Conservation (phyloP, 257 asterid species). For the Solanum pennellii region DNA sequence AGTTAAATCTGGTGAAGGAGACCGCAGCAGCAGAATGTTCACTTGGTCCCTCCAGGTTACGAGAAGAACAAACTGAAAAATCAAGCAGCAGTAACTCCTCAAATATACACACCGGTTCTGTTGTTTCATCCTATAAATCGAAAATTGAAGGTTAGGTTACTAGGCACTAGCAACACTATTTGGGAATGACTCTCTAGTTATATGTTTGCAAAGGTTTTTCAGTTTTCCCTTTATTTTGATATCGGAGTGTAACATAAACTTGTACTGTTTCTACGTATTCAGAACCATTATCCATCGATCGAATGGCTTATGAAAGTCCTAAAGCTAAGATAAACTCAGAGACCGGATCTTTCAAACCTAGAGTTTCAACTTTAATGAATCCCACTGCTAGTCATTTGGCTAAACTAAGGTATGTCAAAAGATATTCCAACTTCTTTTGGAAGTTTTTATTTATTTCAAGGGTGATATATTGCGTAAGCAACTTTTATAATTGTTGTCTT, state of each 20-base stretch:
- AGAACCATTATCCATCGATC: background rate
- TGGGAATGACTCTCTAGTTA: background rate
- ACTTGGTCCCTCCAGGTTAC: background rate
- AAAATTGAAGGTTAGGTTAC: conserved; percentile 1
- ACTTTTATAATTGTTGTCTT: background rate
- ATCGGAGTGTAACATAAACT: background rate
- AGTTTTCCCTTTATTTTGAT: background rate
- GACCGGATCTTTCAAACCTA: background rate
- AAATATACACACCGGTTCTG: background rate
- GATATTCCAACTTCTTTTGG: background rate
- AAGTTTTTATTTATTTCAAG: background rate
- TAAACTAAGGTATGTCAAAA: background rate
- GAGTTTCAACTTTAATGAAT: conserved; percentile 2
- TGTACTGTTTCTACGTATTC: background rate
- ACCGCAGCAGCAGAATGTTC: background rate
- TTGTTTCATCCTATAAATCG: background rate
- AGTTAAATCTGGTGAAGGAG: conserved; percentile 1
- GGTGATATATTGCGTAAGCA: background rate
- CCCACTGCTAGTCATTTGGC: conserved; percentile 3
- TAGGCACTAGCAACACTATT: background rate
- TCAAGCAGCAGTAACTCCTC: background rate
- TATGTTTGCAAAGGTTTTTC: background rate
- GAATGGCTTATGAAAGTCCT: background rate
- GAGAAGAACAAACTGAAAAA: background rate
- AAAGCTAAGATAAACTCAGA: background rate